Base-by-base conservation (phyloP, 2,329 filamentous ascomycete species). In the Apiospora marii region DNA sequence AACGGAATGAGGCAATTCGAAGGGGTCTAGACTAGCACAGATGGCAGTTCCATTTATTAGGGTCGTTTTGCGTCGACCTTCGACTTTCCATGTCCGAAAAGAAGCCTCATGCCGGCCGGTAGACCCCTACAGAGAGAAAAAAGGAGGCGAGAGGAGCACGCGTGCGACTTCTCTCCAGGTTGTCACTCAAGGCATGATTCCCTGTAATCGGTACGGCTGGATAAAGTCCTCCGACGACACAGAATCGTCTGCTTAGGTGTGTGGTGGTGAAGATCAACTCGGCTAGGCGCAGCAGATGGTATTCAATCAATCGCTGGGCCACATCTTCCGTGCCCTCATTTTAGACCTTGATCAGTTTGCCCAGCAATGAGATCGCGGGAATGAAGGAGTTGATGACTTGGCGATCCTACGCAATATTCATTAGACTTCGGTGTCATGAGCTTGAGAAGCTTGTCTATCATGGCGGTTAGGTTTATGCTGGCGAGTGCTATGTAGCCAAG, bases 391-490 rank as follows among this genome's bases (percentile, higher is more conserved):
- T 41, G 19, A 41, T 22, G 58, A 64, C 58, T 64, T 64, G 58
- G 58, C 58, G 34, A 64, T 64, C 19, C 34, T 22, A 64, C 58
- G 41, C 8, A 5, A 64, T 10, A 64, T 41, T 41, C 22, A 12
- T 64, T 64, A 37, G 30, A 22, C 53, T 61, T 61, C 7, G 53
- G 7, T 64, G 58, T 64, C 58, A 64, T 64, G 34, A 64, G 58
- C 58, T 64, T 64, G 58, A 3, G 30, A 64, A 64, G 58, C 58
- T 64, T 64, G 41, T 64, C 58, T n/a, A n/a, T 24, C 58, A 41
- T n/a, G 5, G 19, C 19, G 27, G 19, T 41, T 64, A n/a, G 34
- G 58, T 41, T 41, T 37, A 41, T 14, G 30, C 30, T 64, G 34
- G 30, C 30, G 41, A 64, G 58, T 13, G 24, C 8, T 64, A 64